Evolutionary conservation across 2,329 filamentous ascomycete species (phyloP), one percentile per base, ranked within the genome.

Genomic region (Botrytis tulipae): DNA sequence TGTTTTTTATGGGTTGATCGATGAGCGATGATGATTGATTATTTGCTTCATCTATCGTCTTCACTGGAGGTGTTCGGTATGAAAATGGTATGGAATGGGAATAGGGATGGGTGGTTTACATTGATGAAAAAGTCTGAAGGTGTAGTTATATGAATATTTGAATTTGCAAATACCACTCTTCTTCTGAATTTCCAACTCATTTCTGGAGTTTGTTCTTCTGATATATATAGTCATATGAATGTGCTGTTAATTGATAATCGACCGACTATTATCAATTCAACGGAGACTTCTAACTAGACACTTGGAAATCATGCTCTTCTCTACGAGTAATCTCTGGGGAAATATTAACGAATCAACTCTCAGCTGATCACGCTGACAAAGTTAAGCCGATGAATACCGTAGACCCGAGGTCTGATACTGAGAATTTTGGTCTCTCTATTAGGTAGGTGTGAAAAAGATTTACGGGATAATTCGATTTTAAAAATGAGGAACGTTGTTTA

Each of bases 331-430:
- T n/a, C n/a, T n/a, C n/a, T n/a, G n/a, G n/a, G 12, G n/a, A 54
- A 29, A 54, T 18, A 54, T 29, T 18, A 35, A 37, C 68, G 54
- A 70, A 70, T 70, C 68, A 70, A 29, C 8, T 20, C 9, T 37
- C 16, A 6, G 32, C n/a, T 12, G 32, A 70, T 63, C 54, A 57
- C 42, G 40, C 68, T 70, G 22, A 70, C 29, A 8, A 63, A 37
- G 14, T 48, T 70, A 70, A 70, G 57, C 68, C 68, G 68, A 70
- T 70, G 57, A 20, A 46, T 44, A 48, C 68, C 68, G 68, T 8
- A 29, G 22, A 35, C 22, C 35, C 61, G 61, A 63, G 61, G 59
- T 62, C n/a, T 40, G 22, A n/a, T n/a, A 3, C 0, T n/a, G 6
- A 22, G 18, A 40, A 4, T 37, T 40, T 16, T 25, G 37, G 37